Base-by-base conservation (phyloP, 345 rosid species). In the Rubroshorea leprosula region DNA sequence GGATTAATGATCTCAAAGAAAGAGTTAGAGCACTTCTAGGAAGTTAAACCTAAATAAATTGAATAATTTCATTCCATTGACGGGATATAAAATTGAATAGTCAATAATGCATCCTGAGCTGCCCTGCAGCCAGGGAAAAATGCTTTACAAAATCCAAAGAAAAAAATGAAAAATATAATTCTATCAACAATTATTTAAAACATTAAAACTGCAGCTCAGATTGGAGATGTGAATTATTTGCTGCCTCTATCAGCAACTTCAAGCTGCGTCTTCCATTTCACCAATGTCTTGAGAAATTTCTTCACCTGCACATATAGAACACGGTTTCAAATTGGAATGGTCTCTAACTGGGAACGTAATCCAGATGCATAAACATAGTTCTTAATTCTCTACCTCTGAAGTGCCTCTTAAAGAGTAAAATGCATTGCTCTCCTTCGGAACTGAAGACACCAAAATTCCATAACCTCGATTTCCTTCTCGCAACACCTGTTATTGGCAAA, bases 371-470 rank as follows among this genome's bases (percentile, higher is more conserved):
- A 1, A 51, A 20, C 9, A 1, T n/a, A 7, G 5, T 52, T 7
- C 22, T 54, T 9, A 4, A 53, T 23, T 66, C 46, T 20, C 31
- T 52, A 89, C 97, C 96, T 93, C 92, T 2, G 82, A 64, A 3
- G 99, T 81, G 68, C 89, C 92, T 68, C 66, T 83, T 29, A 90
- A 76, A 50, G 99, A 89, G 78, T 80, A 87, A 25, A 74, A 69
- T 4, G 97, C 97, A 13, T 70, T 70, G 61, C 83, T 87, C 63
- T 90, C 92, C 73, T 90, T 90, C 4, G 97, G 96, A 14, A 62
- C 77, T 0, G 96, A 62, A 21, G 97, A 90, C 14, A 89, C 99
- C 61, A 93, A 70, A 49, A 93, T 90, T 6, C 99, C 99, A 65
- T 68, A 87, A 4, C 99, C 99, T 49, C 54, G 65, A 6, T 78